A percentile compares a stretch with the other conserved stretches of the same genome.
phyloP scores from a whole-genome alignment of 2,329 filamentous ascomycete species.

The Penicillium sclerotiorum region DNA sequence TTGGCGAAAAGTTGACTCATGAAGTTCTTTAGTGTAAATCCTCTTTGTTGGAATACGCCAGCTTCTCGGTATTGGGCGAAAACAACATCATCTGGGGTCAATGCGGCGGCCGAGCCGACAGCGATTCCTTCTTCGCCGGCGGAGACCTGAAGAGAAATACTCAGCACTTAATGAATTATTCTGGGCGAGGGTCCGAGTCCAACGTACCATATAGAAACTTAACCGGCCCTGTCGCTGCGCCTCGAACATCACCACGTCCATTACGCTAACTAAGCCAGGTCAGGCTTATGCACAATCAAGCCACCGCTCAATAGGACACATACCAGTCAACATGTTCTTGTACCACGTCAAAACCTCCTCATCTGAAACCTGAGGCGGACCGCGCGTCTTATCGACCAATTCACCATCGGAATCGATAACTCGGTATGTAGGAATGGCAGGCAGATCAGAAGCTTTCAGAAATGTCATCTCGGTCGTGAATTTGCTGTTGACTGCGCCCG shows the following conservation, averaged over 20 bases:
- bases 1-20: conserved; percentile 97
- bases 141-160: conserved; percentile 55
- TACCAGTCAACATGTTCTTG: conserved; percentile 64
- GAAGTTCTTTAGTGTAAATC: conserved; percentile 83
- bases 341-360: conserved; percentile 65
- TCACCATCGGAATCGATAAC: conserved; percentile 86
- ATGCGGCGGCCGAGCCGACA: conserved; percentile 81
- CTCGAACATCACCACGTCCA: conserved; percentile 98
- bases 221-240: conserved; percentile 92
- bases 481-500: conserved; percentile 91
- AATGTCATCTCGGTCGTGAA: conserved; percentile 83
- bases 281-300: conserved; percentile 2
- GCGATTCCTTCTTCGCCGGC: conserved; percentile 93
- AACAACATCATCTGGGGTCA: conserved; percentile 82
- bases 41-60: conserved; percentile 85
- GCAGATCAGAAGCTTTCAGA: conserved; percentile 69
- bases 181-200: too few relatives aligned
- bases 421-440: conserved; percentile 86
- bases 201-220: conserved; percentile 91
- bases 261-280: conserved; percentile 65
- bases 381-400: conserved; percentile 73
- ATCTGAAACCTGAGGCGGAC: conserved; percentile 65
- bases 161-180: too few relatives aligned
- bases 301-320: conserved; percentile 9
- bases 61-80: conserved; percentile 95